Evolutionary conservation across 345 rosid genomes (phyloP).

Genomic region (Eutrema heterophyllum): DNA sequence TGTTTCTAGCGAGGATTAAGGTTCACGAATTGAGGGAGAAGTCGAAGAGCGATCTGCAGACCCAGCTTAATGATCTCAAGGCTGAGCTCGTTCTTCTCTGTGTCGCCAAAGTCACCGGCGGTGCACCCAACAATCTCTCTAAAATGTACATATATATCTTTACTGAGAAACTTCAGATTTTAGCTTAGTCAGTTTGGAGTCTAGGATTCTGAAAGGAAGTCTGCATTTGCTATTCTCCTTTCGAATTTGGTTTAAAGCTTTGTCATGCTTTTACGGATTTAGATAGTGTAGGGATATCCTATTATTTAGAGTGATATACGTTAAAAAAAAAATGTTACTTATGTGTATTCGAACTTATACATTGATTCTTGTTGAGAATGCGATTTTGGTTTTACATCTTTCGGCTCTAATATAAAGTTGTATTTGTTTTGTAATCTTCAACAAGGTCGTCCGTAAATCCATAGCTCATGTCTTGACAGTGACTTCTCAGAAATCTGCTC

Average conservation of each 20-base stretch:
- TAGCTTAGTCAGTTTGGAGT: neutral
- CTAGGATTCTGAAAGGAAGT: neutral
- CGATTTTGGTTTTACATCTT: neutral
- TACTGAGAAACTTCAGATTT: neutral
- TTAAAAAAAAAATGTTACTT: too few species aligned
- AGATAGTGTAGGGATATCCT: neutral
- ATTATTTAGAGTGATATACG: neutral
- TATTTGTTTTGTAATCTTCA: conserved; percentile 31
- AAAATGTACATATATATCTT: conserved; percentile 34
- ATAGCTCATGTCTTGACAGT: conserved; percentile 94
- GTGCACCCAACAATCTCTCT: conserved; percentile 59
- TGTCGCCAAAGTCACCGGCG: conserved; percentile 56
- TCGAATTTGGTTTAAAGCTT: too few species aligned
- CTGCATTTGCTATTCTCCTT: neutral
- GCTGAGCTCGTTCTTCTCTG: conserved; percentile 58
- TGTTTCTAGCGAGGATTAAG: conserved; percentile 43
- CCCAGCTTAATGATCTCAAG: conserved; percentile 47
- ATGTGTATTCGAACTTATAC: too few species aligned
- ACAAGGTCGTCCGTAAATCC: conserved; percentile 88
- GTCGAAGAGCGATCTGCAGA: conserved; percentile 40
- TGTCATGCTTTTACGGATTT: neutral
- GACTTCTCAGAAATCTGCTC: conserved; percentile 73
- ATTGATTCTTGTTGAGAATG: neutral
- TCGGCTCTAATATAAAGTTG: neutral
- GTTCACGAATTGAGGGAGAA: conserved; percentile 49